phyloP scores from a whole-genome alignment of 139 green algal species.

The Nannochloris sp. region DNA sequence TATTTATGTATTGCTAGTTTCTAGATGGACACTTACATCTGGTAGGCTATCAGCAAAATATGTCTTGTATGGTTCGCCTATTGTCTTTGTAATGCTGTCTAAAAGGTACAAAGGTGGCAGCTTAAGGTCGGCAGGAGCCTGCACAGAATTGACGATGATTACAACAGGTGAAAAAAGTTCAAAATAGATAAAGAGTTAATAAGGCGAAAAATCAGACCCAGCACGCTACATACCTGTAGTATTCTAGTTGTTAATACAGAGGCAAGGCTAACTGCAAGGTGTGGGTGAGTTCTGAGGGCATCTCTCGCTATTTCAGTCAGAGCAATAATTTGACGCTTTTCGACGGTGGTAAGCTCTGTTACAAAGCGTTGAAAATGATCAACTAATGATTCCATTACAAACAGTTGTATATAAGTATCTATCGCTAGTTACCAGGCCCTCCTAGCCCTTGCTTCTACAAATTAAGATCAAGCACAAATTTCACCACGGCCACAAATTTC shows the following conservation, averaged over 20 bases:
- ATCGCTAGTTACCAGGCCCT: no score
- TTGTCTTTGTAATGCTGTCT: conserved; percentile 72
- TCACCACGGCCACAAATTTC: no score
- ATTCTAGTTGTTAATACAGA: conserved; percentile 18
- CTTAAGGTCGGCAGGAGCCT: conserved; percentile 35
- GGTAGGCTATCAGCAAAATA: conserved; percentile 36
- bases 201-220: no score
- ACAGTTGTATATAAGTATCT: not conserved
- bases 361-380: conserved; percentile 15
- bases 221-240: conserved; percentile 7
- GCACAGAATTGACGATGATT: not conserved
- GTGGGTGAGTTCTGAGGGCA: conserved; percentile 10
- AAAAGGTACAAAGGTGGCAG: conserved; percentile 69
- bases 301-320: conserved; percentile 28
- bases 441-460: no score
- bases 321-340: conserved; percentile 23
- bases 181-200: no score
- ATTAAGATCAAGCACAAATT: no score
- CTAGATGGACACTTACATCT: conserved; percentile 36
- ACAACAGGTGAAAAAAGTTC: no score
- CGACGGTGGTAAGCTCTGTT: conserved; percentile 15
- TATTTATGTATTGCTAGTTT: no score
- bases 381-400: not conserved
- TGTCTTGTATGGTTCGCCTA: conserved; percentile 47
- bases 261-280: conserved; percentile 2